Evolutionary conservation across 306 rosid species (phyloP).

Genomic region (Glycine latifolia): DNA sequence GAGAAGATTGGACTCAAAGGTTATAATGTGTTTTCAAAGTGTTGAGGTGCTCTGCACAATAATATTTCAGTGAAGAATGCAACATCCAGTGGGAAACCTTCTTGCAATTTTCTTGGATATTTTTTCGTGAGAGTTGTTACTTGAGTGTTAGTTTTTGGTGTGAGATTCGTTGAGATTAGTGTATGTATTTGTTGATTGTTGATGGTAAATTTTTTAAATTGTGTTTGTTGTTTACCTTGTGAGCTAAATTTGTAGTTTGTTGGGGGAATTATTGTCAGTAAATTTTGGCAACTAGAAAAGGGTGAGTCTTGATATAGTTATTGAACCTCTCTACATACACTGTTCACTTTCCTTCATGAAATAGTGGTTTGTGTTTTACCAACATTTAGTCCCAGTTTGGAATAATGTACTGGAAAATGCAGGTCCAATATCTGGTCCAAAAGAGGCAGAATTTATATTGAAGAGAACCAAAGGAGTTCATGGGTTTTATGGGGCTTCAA

Average conservation of each 20-base stretch:
- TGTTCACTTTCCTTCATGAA: slow-evolving; percentile 14
- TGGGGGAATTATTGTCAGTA: neutral
- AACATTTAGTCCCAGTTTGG: slow-evolving; percentile 29
- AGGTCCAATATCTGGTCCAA: slow-evolving; percentile 96
- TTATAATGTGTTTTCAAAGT: neutral
- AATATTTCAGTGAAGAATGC: neutral
- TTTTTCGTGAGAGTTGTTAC: neutral
- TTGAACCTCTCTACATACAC: slow-evolving; percentile 12
- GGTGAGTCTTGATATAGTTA: neutral
- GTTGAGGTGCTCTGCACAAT: neutral
- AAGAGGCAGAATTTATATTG: slow-evolving; percentile 81
- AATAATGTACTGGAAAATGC: slow-evolving; percentile 44
- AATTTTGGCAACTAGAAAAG: neutral
- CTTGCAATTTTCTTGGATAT: slow-evolving; percentile 14
- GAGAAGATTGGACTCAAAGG: neutral
- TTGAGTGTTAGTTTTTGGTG: slow-evolving; percentile 19
- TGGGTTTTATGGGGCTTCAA: slow-evolving; percentile 96
- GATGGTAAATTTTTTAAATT: slow-evolving; percentile 24
- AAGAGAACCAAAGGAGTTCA: slow-evolving; percentile 86
- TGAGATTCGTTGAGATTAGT: slow-evolving; percentile 25
- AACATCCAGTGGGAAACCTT: neutral
- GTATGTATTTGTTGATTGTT: slow-evolving; percentile 12
- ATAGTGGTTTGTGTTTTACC: slow-evolving; percentile 15
- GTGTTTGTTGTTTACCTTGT: slow-evolving; percentile 26
- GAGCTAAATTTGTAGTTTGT: slow-evolving; percentile 27